Evolutionary conservation across 179 eudicot genomes (phyloP).

Genomic region (Kewa caespitosa): DNA sequence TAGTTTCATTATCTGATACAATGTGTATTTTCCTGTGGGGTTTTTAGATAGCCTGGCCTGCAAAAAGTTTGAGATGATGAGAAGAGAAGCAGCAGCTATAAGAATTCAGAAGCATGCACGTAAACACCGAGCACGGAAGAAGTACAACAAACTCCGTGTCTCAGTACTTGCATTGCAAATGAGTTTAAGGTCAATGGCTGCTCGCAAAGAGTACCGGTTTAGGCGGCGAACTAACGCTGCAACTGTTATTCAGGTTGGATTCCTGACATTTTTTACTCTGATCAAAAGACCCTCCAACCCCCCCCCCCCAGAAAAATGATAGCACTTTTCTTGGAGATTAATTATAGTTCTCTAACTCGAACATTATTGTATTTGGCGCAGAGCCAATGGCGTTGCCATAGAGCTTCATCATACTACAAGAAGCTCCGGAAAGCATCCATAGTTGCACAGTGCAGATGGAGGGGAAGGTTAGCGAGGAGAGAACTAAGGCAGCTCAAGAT

Average conservation of each 20-base stretch:
- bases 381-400: conserved; percentile 83
- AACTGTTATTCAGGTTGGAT: conserved; percentile 65
- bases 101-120: conserved; percentile 64
- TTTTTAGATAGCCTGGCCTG: conserved; percentile 70
- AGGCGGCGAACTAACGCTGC: conserved; percentile 76
- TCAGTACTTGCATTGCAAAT: conserved; percentile 68
- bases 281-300: conserved; percentile 8
- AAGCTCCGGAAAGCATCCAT: conserved; percentile 68
- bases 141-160: conserved; percentile 49
- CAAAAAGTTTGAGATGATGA: conserved; percentile 50
- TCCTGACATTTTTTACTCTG: conserved; percentile 10
- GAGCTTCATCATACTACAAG: conserved; percentile 56
- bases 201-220: conserved; percentile 54
- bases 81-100: conserved; percentile 72
- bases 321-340: conserved; percentile 12
- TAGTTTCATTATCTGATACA: too few species aligned
- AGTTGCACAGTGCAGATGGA: conserved; percentile 85
- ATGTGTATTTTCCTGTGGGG: conserved; percentile 13
- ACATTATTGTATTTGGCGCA: conserved; percentile 24
- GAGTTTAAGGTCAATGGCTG: conserved; percentile 65
- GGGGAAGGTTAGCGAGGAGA: conserved; percentile 67
- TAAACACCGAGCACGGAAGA: conserved; percentile 50
- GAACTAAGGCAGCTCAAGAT: conserved; percentile 83
- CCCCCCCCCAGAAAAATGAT: too few species aligned
- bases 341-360: conserved; percentile 22